Conservation (phyloP, 2,329 filamentous ascomycete genomes). For the Paecilomyces fulvus region DNA sequence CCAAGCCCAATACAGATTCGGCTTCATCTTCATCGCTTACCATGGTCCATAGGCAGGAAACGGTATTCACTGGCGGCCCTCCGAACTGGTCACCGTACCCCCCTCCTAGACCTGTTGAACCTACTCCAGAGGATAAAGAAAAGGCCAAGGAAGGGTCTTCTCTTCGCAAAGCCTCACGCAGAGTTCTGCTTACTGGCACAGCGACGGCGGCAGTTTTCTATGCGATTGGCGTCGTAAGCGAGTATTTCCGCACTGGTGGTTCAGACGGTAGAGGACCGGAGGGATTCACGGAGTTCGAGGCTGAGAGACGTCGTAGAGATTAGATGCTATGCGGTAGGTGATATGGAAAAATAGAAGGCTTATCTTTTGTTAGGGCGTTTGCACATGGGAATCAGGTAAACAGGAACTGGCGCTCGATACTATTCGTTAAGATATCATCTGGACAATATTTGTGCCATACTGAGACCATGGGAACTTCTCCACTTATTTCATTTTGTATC, state of each 20-base stretch:
- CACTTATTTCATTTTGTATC: neutral
- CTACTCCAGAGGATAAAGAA: neutral
- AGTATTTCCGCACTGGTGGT: constrained; percentile 36
- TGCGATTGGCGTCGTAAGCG: constrained; percentile 30
- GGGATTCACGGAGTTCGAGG: constrained; percentile 31
- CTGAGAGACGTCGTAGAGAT: constrained; percentile 21
- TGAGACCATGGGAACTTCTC: neutral
- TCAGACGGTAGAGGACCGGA: constrained; percentile 29
- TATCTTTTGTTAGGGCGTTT: neutral
- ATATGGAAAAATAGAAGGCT: neutral
- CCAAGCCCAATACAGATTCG: neutral
- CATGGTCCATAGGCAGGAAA: constrained; percentile 15
- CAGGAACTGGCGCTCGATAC: neutral
- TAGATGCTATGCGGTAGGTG: neutral
- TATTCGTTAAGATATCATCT: neutral
- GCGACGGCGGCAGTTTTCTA: constrained; percentile 32
- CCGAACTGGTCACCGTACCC: constrained; percentile 20
- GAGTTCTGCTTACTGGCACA: constrained; percentile 26
- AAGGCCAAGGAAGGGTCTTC: constrained; percentile 7
- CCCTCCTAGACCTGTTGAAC: constrained; percentile 1
- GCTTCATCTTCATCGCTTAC: constrained; percentile 5
- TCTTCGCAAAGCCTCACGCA: constrained; percentile 16
- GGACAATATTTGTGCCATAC: no score
- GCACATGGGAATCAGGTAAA: neutral
- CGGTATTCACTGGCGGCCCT: constrained; percentile 11